phyloP scores from a whole-genome alignment of 352 stramenopile genomes.

The Salisapilia sapeloensis region DNA sequence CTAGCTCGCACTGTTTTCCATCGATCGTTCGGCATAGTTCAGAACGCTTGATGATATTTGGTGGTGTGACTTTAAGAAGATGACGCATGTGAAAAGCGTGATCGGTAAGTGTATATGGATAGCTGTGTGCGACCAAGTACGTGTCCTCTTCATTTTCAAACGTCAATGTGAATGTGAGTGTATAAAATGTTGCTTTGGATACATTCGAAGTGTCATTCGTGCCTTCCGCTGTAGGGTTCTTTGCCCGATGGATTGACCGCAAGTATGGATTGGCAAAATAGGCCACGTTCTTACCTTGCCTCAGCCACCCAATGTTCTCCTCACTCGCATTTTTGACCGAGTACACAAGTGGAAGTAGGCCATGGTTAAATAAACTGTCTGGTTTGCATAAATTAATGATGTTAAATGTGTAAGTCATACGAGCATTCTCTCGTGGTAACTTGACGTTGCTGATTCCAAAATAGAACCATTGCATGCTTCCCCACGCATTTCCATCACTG shows the following conservation, averaged over 20 bases:
- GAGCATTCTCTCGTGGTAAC: slow-evolving; percentile 2
- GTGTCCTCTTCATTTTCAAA: slow-evolving; percentile 70
- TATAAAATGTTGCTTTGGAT: slow-evolving; percentile 43
- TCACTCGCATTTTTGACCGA: slow-evolving; percentile 39
- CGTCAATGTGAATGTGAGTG: slow-evolving; percentile 76
- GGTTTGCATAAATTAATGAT: slow-evolving; percentile 89
- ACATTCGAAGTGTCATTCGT: not conserved
- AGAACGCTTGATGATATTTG: slow-evolving; percentile 17
- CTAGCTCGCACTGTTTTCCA: slow-evolving; percentile 38
- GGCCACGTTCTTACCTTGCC: slow-evolving; percentile 61
- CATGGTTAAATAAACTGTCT: slow-evolving; percentile 83
- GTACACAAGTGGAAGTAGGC: slow-evolving; percentile 84
- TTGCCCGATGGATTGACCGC: slow-evolving; percentile 2
- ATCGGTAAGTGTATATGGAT: slow-evolving; percentile 84
- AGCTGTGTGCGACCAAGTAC: slow-evolving; percentile 82
- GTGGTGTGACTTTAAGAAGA: slow-evolving; percentile 6
- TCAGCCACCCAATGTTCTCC: slow-evolving; percentile 48
- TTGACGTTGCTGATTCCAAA: slow-evolving; percentile 80
- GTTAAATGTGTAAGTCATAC: slow-evolving; percentile 68
- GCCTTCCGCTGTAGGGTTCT: not conserved
- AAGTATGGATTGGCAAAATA: slow-evolving; percentile 70
- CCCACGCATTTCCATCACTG: slow-evolving; percentile 65
- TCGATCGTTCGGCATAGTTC: slow-evolving; percentile 42
- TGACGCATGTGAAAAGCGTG: slow-evolving; percentile 39
- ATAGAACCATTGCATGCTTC: slow-evolving; percentile 90